Base-by-base conservation (phyloP, 768 basidiomycete species). In the Xanthoconium stramineum region DNA sequence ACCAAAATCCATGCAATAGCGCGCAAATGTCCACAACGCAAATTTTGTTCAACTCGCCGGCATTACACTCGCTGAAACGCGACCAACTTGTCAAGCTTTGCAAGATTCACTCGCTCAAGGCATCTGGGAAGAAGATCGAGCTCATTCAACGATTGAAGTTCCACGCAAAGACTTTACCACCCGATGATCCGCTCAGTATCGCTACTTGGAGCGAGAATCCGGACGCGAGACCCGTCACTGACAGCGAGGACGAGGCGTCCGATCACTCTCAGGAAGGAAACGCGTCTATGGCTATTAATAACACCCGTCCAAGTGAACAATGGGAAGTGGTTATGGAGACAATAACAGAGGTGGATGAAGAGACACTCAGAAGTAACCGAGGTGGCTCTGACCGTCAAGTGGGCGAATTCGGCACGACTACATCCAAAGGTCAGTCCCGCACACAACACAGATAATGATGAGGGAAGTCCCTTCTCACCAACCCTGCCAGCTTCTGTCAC, bases 311-410 rank as follows among this genome's bases (percentile, higher is more conserved):
- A 0, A 89, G 88, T 64, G 87, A 89, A 63, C 85, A 88, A 62
- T 92, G 91, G 89, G 88, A 90, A 65, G 74, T 92, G 56, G 82
- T 91, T n/a, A 91, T 92, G 85, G 90, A 92, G 52, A 82, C 83
- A 56, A 91, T 88, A 37, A 75, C 81, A 49, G 89, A 91, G 55
- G 70, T 76, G 17, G 85, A 88, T 36, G 87, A 89, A 58, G 67
- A 66, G 38, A 60, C 65, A 6, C 65, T 72, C 15, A 64, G 72
- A 64, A 58, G 79, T 76, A 35, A 78, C 75, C 7, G 78, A 75
- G 65, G 83, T 78, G 60, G 56, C 55, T 46, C 65, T 39, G 60
- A 69, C 59, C 63, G 74, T 51, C 66, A 65, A 38, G 71, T 79
- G 35, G 80, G 81, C n/a, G 91, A 92, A 67, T 92, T 92, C 70